Conservation (phyloP, 176 grass and related monocot species). For the Secale cereale region DNA sequence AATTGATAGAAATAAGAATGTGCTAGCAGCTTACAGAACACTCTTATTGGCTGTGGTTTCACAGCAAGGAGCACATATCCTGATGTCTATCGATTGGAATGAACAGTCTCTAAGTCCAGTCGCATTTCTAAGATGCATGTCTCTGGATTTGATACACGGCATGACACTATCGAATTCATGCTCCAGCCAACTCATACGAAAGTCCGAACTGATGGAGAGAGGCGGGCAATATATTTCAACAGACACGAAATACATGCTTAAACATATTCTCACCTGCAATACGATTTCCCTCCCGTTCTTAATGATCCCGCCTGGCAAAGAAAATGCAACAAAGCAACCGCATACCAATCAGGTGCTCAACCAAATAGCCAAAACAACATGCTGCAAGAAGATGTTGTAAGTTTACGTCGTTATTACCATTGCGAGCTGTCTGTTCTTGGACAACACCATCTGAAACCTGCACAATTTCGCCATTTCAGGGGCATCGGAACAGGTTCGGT, state of each 20-base stretch:
- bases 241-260: neutral
- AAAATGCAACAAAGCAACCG: neutral
- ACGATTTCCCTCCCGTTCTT: constrained; percentile 88
- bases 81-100: neutral
- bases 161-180: neutral
- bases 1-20: neutral
- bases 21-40: neutral
- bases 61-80: neutral
- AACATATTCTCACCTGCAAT: constrained; percentile 55
- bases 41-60: neutral
- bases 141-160: neutral
- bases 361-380: neutral
- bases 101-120: neutral
- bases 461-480: neutral
- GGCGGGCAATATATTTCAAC: too few relatives aligned
- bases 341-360: neutral
- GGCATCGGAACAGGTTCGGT: neutral
- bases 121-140: neutral
- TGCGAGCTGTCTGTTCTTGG: constrained; percentile 26
- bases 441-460: constrained; percentile 45
- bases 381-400: neutral
- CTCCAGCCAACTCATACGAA: too few relatives aligned
- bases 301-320: constrained; percentile 43
- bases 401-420: constrained; percentile 11
- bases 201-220: too few relatives aligned